Conservation (phyloP, 176 grass and related monocot genomes). For the Musa itinerans region DNA sequence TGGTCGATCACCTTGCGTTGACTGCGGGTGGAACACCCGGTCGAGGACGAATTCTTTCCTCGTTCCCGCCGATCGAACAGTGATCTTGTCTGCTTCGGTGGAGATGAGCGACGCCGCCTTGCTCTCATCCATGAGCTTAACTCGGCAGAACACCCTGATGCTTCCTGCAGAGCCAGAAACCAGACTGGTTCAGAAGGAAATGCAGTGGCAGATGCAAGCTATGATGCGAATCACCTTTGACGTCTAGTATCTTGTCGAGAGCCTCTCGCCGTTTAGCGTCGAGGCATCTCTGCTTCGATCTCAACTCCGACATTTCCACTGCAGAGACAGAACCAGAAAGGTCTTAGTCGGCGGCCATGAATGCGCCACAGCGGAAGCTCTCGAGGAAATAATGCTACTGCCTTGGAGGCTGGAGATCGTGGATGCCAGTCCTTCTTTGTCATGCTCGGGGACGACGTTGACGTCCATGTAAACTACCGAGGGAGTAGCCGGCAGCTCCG, state of each 20-base stretch:
- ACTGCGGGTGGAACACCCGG: constrained; percentile 51
- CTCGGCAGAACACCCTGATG: constrained; percentile 84
- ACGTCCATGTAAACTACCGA: constrained; percentile 24
- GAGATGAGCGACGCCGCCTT: constrained; percentile 29
- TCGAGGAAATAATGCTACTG: neutral
- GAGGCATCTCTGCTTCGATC: constrained; percentile 40
- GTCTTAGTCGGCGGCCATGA: neutral
- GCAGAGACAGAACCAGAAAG: constrained; percentile 15
- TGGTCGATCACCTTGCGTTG: constrained; percentile 55
- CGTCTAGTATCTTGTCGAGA: constrained; percentile 69
- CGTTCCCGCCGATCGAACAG: constrained; percentile 41
- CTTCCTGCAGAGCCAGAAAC: constrained; percentile 48
- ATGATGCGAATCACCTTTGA: constrained; percentile 47
- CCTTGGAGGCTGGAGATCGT: constrained; percentile 39
- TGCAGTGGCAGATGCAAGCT: neutral
- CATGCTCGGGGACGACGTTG: constrained; percentile 29
- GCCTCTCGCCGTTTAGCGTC: constrained; percentile 44
- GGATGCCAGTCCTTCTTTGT: constrained; percentile 24
- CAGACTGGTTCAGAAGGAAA: neutral
- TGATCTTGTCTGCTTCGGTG: constrained; percentile 46
- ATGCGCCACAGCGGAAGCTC: no score
- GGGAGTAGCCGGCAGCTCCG: neutral
- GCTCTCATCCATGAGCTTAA: constrained; percentile 30
- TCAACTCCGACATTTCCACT: constrained; percentile 49
- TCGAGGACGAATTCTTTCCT: constrained; percentile 72